Evolutionary conservation across 805 yeast species (phyloP), one percentile per base, ranked within the genome.

Genomic region (Starmerella floricola): DNA sequence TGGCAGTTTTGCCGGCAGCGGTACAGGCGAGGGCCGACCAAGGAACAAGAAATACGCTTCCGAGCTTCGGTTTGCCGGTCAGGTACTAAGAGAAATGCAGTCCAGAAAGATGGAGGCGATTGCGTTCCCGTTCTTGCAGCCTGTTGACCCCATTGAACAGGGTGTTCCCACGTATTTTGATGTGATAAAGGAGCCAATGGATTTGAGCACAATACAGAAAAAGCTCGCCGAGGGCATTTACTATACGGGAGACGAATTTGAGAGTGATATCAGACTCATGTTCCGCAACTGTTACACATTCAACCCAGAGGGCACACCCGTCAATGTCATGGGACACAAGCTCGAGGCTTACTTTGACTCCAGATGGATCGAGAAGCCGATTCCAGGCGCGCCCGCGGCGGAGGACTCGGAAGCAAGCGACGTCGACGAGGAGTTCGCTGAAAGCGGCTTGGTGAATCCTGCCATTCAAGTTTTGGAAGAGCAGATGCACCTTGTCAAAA

Each of bases 251-350:
- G 94, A 82, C 46, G 87, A 83, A 49, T 86, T 88, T 58, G 94
- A 80, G 58, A 64, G 62, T 33, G 98, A 91, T 58, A 73, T 88
- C 29, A 71, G 84, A 44, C 70, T 86, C 47, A 82, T 91, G 45
- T 87, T 91, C 65, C 68, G 73, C 48, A 88, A 91, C 63, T 88
- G 97, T 64, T 91, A 84, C 60, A 68, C 72, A 13, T 91, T 88
- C 66, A 91, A 91, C 62, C 97, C 98, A 2, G 94, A 82, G 54
- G 94, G 95, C n/a, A 78, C 94, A 4, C 94, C 94, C 37, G 98
- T 91, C 29, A 85, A 87, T 61, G 73, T 75, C 72, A 81, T 91
- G 94, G 98, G 97, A 16, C 94, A 84, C 60, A 72, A 86, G 53
- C 67, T 91, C 42, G 96, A 91, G 62, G 78, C 78, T 21, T 73